Conservation (phyloP, 192 early-diverging fungal genomes). For the Coemansia sp. region DNA sequence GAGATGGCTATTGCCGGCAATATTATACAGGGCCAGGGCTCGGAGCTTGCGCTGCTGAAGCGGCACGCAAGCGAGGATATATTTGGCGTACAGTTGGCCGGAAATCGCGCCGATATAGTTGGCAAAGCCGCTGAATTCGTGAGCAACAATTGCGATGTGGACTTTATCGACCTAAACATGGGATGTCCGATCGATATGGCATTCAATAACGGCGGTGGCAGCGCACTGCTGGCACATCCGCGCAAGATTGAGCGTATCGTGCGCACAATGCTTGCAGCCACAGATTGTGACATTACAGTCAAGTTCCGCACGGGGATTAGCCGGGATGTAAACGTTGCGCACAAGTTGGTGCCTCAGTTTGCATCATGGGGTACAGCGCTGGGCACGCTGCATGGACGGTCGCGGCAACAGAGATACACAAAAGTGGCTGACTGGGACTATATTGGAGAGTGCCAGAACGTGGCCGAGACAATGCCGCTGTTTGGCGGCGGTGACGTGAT, state of each 20-base stretch:
- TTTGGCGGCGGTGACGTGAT: conserved; percentile 87
- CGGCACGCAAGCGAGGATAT: conserved; percentile 85
- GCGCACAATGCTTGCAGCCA: conserved; percentile 65
- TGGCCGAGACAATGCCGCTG: conserved; percentile 54
- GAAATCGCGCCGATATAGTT: conserved; percentile 60
- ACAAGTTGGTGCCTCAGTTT: conserved; percentile 72
- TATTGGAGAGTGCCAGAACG: conserved; percentile 63
- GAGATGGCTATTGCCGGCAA: conserved; percentile 86
- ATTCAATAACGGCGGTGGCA: conserved; percentile 78
- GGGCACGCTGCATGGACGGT: conserved; percentile 87
- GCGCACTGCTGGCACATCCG: conserved; percentile 70
- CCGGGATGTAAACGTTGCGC: conserved; percentile 64
- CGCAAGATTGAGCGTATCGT: conserved; percentile 75
- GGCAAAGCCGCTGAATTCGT: conserved; percentile 70
- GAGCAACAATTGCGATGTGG: conserved; percentile 65
- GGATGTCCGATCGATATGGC: conserved; percentile 95
- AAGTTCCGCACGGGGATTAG: conserved; percentile 84
- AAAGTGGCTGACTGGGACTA: conserved; percentile 91
- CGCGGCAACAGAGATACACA: conserved; percentile 89
- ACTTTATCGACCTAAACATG: conserved; percentile 96
- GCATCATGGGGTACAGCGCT: conserved; percentile 62
- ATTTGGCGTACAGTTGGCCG: conserved; percentile 91
- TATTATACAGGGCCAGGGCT: conserved; percentile 66
- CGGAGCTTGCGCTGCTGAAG: conserved; percentile 80
- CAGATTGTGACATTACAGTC: conserved; percentile 83